Base-by-base conservation (phyloP, 75 land plant genomes). In the Ceratopteris richardii region DNA sequence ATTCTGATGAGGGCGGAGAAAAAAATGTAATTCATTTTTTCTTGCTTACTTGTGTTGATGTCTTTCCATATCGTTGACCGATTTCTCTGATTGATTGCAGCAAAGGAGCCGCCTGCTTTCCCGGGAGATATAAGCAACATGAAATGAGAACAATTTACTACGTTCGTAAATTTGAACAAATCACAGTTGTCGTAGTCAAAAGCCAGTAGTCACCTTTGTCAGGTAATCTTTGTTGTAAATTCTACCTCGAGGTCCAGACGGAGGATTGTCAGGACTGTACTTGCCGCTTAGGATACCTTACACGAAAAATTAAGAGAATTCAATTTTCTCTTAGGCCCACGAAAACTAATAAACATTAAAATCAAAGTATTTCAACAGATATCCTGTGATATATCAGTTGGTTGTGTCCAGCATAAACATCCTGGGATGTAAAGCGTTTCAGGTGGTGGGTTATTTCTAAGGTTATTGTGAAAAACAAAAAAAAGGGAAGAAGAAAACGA, bases 261-360 rank as follows among this genome's bases (percentile, higher is more conserved):
- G 97, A 30, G 76, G 88, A 57, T 84, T 91, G 42, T 69, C 71
- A 2, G 97, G 94, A 6, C 88, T 77, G 36, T 91, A 91, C 61
- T 91, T 91, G 29, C 97, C 97, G n/a, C 86, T 91, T 6, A 91
- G 65, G 57, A 73, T 61, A 59, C 97, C 97, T 91, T 33, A 4
- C 7, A 33, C 37, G 9, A 62, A 64, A 0, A 31, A 47, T 31
- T 13, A 1, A 44, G 19, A 41, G 31, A 44, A 17, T n/a, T 22
- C 9, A 26, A 5, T 13, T 5, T 37, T 40, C 26, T 24, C 30
- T 23, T 14, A 27, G 14, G 11, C n/a, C n/a, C n/a, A n/a, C n/a
- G n/a, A n/a, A n/a, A n/a, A n/a, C n/a, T n/a, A n/a, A n/a, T n/a
- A n/a, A n/a, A n/a, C n/a, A n/a, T n/a, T n/a, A n/a, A n/a, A n/a